Percentiles rank a stretch among this genome's conserved stretches.
Evolutionary conservation across 2,329 filamentous ascomycete species (phyloP).

Genomic region (Phyllosticta capitalensis): DNA sequence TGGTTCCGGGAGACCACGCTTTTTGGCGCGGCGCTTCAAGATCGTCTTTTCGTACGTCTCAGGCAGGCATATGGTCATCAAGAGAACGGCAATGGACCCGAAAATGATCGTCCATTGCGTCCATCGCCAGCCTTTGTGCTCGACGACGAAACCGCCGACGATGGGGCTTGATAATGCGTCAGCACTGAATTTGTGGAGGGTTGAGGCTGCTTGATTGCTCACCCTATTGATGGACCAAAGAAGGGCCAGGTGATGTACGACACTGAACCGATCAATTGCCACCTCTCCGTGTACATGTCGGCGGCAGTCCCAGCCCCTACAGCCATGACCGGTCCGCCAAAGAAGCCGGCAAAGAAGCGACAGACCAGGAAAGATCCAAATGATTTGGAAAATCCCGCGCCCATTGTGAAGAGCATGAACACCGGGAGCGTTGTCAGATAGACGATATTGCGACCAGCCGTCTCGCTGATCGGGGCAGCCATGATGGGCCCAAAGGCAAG

Average conservation of each 20-base stretch:
- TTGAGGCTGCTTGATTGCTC: constrained; percentile 5
- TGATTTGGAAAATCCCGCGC: constrained; percentile 42
- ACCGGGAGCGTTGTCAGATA: constrained; percentile 40
- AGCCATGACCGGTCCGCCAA: constrained; percentile 49
- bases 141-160: constrained; percentile 30
- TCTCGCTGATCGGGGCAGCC: constrained; percentile 51
- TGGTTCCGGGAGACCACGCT: constrained; percentile 6
- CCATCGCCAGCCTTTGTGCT: constrained; percentile 30
- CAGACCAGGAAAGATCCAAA: constrained; percentile 45
- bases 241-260: constrained; percentile 34
- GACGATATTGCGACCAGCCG: constrained; percentile 44
- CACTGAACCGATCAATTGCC: constrained; percentile 25
- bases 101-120: constrained; percentile 26
- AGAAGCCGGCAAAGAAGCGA: constrained; percentile 63
- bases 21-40: constrained; percentile 26
- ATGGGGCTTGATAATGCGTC: constrained; percentile 19
- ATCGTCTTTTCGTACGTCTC: constrained; percentile 47
- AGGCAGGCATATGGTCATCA: constrained; percentile 22
- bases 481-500: constrained; percentile 51
- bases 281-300: constrained; percentile 27
- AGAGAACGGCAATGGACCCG: constrained; percentile 16
- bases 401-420: constrained; percentile 47
- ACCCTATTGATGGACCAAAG: constrained; percentile 29
- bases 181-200: not conserved
- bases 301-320: constrained; percentile 34